Evolutionary conservation across 768 basidiomycete species (phyloP).

Genomic region (Coprinopsis strossmayeri): DNA sequence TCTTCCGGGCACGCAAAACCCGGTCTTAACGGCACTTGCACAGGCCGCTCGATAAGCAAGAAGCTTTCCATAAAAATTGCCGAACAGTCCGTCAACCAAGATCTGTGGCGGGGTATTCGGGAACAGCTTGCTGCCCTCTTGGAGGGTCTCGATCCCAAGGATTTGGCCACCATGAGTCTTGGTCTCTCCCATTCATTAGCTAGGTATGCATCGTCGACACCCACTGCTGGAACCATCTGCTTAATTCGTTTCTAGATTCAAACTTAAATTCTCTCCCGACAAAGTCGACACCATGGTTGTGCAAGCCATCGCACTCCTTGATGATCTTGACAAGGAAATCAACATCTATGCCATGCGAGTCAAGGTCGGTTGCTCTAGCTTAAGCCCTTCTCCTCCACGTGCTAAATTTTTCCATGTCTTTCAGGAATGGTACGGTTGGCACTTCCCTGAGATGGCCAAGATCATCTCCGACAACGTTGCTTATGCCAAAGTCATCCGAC

Average conservation of each 20-base stretch:
- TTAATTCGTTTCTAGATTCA: slow-evolving; percentile 56
- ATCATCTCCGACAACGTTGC: slow-evolving; percentile 97
- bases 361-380: slow-evolving; percentile 57
- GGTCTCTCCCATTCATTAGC: slow-evolving; percentile 97
- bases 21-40: slow-evolving; percentile 5
- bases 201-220: slow-evolving; percentile 43
- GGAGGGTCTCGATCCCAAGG: slow-evolving; percentile 88
- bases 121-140: slow-evolving; percentile 80
- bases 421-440: slow-evolving; percentile 99
- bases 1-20: no score
- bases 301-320: slow-evolving; percentile 95
- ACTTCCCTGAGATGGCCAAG: slow-evolving; percentile 99
- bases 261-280: slow-evolving; percentile 99
- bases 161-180: slow-evolving; percentile 94
- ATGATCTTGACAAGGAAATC: slow-evolving; percentile 99
- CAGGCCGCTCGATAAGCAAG: slow-evolving; percentile 85
- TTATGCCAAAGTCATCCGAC: slow-evolving; percentile 88
- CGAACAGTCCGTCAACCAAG: slow-evolving; percentile 43
- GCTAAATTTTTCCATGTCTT: neutral
- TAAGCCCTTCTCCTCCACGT: slow-evolving; percentile 1
- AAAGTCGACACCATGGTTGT: slow-evolving; percentile 99
- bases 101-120: slow-evolving; percentile 95
- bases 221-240: neutral
- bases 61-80: slow-evolving; percentile 89
- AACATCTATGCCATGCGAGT: slow-evolving; percentile 99